Evolutionary conservation across 257 asterid genomes (phyloP).

Genomic region (Anisodus tanguticus): DNA sequence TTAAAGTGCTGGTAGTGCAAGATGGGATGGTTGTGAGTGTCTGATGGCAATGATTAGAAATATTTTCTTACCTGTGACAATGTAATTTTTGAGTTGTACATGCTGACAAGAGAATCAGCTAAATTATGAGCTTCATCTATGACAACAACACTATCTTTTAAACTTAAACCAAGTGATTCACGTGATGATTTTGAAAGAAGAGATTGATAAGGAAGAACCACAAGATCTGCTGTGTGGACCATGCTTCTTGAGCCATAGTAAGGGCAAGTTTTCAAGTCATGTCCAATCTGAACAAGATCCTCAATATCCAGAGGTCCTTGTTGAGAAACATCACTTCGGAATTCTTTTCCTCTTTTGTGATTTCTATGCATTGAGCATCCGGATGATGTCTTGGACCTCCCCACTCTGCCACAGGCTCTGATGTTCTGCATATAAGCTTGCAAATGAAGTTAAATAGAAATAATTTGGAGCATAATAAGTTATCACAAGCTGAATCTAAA

Average conservation of each 20-base stretch:
- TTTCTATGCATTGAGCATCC: conserved; percentile 87
- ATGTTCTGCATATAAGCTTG: conserved; percentile 56
- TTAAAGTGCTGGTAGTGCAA: not conserved
- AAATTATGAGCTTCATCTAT: conserved; percentile 98
- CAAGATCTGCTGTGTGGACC: conserved; percentile 83
- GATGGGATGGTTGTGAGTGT: not conserved
- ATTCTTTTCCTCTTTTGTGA: conserved; percentile 61
- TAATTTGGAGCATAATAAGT: conserved; percentile 4
- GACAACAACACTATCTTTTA: conserved; percentile 73
- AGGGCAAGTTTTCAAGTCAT: conserved; percentile 78
- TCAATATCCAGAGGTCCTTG: conserved; percentile 88
- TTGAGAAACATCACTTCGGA: conserved; percentile 57
- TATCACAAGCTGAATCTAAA: conserved; percentile 15
- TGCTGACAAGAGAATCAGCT: conserved; percentile 89
- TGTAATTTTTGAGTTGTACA: conserved; percentile 84
- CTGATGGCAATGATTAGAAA: conserved; percentile 11
- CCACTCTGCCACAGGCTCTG: conserved; percentile 61
- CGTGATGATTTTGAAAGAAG: conserved; percentile 95
- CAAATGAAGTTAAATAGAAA: conserved; percentile 36
- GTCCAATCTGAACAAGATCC: conserved; percentile 87
- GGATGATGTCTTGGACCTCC: conserved; percentile 54
- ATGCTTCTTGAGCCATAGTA: conserved; percentile 92
- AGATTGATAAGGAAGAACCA: conserved; percentile 96
- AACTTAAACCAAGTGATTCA: conserved; percentile 82
- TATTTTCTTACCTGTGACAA: conserved; percentile 63